Evolutionary conservation across 768 basidiomycete genomes (phyloP), one percentile per base, ranked within the genome.

Genomic region (Tephrocybe sp.): DNA sequence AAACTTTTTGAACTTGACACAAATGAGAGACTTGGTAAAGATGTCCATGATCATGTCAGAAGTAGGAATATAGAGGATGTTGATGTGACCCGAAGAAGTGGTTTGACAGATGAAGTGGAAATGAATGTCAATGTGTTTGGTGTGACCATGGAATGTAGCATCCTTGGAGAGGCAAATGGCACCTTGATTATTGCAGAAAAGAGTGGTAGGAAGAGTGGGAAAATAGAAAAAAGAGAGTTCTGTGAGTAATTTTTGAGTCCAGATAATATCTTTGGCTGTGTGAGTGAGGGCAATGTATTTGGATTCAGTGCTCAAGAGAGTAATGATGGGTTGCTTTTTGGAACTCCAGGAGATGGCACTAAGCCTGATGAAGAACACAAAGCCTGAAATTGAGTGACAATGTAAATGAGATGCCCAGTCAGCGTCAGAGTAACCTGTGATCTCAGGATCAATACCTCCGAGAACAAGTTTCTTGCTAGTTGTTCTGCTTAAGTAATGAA

Each of bases 201-300:
- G 27, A 44, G 25, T 28, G 5, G 27, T 28, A 28, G 42, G 31
- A 4, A 12, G 15, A n/a, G 31, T 11, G 28, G 6, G 42, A 30
- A 8, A 28, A n/a, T 36, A 47, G 34, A 26, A 26, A 43, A 45
- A 47, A 46, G 28, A 60, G 25, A 54, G 53, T 44, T 64, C 55
- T 7, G 53, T 46, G 12, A 58, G 47, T n/a, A 64, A 51, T 43
- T 52, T 54, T 25, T 65, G 57, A 55, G 65, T 50, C 66, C 68
- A 60, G 49, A 56, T 62, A 13, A 58, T 41, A 30, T 54, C 52
- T 19, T 60, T 55, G 1, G 59, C 41, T 2, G 58, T 52, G 15
- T 57, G 49, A 12, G 52, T 53, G 13, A 52, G 52, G 8, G 59
- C 53, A 9, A 61, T 49, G 24, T 59, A 60, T 47, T 55, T 49